Conservation (phyloP, 495 filamentous ascomycete genomes). For the Hypoxylon fuscum region DNA sequence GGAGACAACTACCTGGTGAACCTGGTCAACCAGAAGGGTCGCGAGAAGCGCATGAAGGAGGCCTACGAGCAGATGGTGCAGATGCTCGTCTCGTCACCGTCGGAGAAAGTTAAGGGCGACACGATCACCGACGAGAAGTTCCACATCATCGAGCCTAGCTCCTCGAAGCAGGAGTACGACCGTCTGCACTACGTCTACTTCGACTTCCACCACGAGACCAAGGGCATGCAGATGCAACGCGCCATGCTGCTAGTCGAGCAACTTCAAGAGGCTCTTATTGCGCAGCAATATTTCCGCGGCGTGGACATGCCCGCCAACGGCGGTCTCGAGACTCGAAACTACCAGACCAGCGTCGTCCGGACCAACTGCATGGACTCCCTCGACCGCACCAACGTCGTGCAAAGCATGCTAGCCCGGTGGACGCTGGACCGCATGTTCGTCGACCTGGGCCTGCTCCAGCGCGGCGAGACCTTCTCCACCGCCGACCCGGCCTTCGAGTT, state of each 20-base stretch:
- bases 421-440: slow-evolving; percentile 85
- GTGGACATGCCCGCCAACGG: slow-evolving; percentile 82
- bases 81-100: slow-evolving; percentile 72
- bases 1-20: slow-evolving; percentile 98
- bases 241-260: slow-evolving; percentile 86
- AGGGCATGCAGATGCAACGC: slow-evolving; percentile 90
- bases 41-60: slow-evolving; percentile 85
- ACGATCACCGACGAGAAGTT: slow-evolving; percentile 77
- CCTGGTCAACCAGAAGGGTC: slow-evolving; percentile 92
- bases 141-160: slow-evolving; percentile 72
- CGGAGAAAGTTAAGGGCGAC: slow-evolving; percentile 67
- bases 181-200: slow-evolving; percentile 95
- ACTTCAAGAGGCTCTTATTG: slow-evolving; percentile 72
- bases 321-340: slow-evolving; percentile 77
- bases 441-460: slow-evolving; percentile 77
- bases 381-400: slow-evolving; percentile 96
- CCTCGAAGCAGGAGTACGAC: slow-evolving; percentile 70
- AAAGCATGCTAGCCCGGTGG: slow-evolving; percentile 92
- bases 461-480: slow-evolving; percentile 72
- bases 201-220: slow-evolving; percentile 97
- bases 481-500: slow-evolving; percentile 82
- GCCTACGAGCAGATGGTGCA: slow-evolving; percentile 91
- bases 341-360: slow-evolving; percentile 86
- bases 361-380: slow-evolving; percentile 99
- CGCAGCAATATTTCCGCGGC: slow-evolving; percentile 92